Evolutionary conservation across 169 alveolate genomes (phyloP).

Genomic region (Eimeria necatrix): DNA sequence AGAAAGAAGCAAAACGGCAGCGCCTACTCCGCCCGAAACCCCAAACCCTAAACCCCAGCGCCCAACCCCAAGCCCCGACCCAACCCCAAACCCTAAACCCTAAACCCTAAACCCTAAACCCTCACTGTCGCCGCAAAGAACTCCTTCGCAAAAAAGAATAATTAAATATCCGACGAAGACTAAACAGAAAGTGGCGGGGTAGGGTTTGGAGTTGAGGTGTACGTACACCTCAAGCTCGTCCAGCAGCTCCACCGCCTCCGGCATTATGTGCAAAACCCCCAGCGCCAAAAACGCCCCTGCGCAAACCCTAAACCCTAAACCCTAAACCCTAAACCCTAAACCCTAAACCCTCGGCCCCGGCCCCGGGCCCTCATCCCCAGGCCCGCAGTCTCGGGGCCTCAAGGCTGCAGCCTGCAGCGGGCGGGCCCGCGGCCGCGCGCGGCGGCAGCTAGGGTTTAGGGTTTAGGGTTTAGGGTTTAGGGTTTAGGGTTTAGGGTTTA

Average conservation of each 20-base stretch:
- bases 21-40: background rate
- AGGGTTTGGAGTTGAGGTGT: background rate
- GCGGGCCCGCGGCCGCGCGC: too few relatives aligned
- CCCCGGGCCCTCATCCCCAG: background rate
- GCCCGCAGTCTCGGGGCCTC: background rate
- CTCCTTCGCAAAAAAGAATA: constrained; percentile 58
- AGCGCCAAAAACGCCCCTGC: constrained; percentile 66
- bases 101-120: background rate
- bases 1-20: too few relatives aligned
- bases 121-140: constrained; percentile 34
- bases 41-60: background rate
- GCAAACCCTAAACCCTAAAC: background rate
- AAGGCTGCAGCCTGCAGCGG: too few relatives aligned
- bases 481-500: background rate
- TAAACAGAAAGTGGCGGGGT: constrained; percentile 29
- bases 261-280: constrained; percentile 66
- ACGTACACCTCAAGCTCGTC: constrained; percentile 20
- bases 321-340: constrained; percentile 34
- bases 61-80: background rate
- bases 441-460: too few relatives aligned
- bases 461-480: background rate
- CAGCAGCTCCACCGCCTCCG: constrained; percentile 62
- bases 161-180: constrained; percentile 51
- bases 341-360: background rate
- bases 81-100: background rate